Base-by-base conservation (phyloP, 2,329 filamentous ascomycete species). In the Falciphora oryzae region DNA sequence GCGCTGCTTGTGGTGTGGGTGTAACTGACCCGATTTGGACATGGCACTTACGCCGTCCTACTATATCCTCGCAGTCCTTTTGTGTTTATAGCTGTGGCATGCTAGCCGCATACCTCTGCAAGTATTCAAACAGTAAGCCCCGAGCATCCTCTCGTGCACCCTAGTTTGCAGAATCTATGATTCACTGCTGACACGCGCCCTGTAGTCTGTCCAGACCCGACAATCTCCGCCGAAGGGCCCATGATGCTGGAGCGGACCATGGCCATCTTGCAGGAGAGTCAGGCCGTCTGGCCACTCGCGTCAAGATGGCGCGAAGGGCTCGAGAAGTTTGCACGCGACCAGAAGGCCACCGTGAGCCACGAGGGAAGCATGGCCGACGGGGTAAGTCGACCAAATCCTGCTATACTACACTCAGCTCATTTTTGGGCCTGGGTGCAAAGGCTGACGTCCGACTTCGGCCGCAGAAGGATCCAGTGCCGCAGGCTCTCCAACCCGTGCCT, bases 71-170 rank as follows among this genome's bases (percentile, higher is more conserved):
- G 28, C 60, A 79, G 73, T 72, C 80, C 1, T 83, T 84, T 65
- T 81, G 80, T 63, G 80, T 83, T 18, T 84, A 84, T 63, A 81
- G 77, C 31, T 83, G 81, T 66, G 81, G 80, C 22, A 70, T 83
- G 5, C 78, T 83, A 66, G 78, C 80, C 6, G 77, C 78, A 1
- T 84, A 84, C 61, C 71, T 84, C 1, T 80, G 77, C 69, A 80
- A 80, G 68, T 83, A 82, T 25, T 61, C 68, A 53, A 65, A 65
- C 5, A 27, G 69, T 70, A 61, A 25, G 68, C 29, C 31, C 3
- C 65, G 2, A 31, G 27, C 44, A 16, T 35, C 58, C 32, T 10
- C 32, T 53, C 8, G 6, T 27, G 14, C 35, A n/a, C 35, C n/a
- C n/a, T 28, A 1, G 18, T 62, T 27, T 27, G 4, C 38, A 3